Evolutionary conservation across 1,139 yeast species (phyloP), one percentile per base, ranked within the genome.

Genomic region (Yamadazyma spencermartinsiae): DNA sequence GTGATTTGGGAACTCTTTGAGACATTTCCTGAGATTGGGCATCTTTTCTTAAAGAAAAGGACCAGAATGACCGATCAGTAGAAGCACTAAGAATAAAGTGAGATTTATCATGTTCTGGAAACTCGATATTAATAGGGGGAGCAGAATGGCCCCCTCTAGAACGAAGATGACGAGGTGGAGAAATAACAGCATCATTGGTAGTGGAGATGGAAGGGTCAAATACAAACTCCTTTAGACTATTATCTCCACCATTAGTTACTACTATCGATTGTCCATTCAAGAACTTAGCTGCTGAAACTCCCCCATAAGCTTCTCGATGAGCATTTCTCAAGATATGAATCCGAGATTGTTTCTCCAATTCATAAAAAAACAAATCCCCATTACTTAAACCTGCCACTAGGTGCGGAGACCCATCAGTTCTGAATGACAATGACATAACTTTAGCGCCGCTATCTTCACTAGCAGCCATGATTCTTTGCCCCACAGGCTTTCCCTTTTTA

Each of bases 61-160:
- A 76, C 97, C 98, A 92, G 50, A 92, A 74, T 2, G 96, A 76
- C 48, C 78, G 76, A 63, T 94, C 98, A 50, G 84, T 76, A 0
- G 98, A 87, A 4, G 95, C 95, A 46, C 96, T 86, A 41, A 87
- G 74, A 23, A 94, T 59, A 61, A 81, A 87, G 61, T 94, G 98
- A 0, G 96, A 81, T 45, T 79, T 82, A 14, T 80, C 78, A 50
- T 77, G 81, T 50, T 86, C 86, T 3, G 95, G 88, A 60, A 92
- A 94, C 26, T 73, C 70, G 35, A 94, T 81, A 10, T 80, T 64
- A 1, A 85, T 72, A 3, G 98, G 95, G 5, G 98, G 96, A 16
- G 88, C 85, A 3, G 96, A 81, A 60, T 94, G 98, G 11, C 99
- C 99, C 51, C 98, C 98, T 58, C 98, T 79, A 0, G 95, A 86